Conservation (phyloP, 2,329 filamentous ascomycete genomes). For the Fusarium piperis region DNA sequence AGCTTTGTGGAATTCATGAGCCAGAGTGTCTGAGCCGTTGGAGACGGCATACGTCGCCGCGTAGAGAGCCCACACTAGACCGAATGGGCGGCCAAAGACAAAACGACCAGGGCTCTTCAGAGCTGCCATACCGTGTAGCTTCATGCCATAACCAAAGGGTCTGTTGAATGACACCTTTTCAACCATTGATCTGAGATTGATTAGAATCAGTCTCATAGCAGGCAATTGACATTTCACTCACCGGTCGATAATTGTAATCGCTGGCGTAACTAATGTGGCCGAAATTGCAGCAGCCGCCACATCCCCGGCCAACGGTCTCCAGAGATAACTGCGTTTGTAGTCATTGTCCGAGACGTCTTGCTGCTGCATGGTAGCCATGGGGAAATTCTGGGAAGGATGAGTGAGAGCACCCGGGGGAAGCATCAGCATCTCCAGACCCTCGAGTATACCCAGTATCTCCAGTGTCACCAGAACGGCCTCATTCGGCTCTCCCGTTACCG, state of each 20-base stretch:
- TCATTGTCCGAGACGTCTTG: constrained; percentile 10
- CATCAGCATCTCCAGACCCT: not conserved
- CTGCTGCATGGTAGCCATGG: constrained; percentile 21
- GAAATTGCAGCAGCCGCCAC: constrained; percentile 40
- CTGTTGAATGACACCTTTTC: constrained; percentile 37
- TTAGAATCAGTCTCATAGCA: not conserved
- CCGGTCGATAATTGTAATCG: constrained; percentile 44
- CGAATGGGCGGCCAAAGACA: constrained; percentile 38
- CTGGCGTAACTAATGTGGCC: constrained; percentile 42
- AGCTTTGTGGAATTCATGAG: constrained; percentile 35
- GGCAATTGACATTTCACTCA: not conserved
- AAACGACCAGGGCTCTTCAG: constrained; percentile 38
- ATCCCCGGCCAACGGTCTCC: constrained; percentile 33
- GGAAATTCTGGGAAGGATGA: too few relatives aligned
- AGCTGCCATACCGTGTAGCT: constrained; percentile 14
- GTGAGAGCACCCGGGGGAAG: not conserved
- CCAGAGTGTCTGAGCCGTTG: constrained; percentile 42
- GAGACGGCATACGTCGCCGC: constrained; percentile 43
- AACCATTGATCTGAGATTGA: constrained; percentile 28
- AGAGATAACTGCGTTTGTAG: constrained; percentile 11
- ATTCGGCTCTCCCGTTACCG: not conserved
- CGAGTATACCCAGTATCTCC: not conserved
- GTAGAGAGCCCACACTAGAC: constrained; percentile 44
- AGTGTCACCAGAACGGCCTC: not conserved
- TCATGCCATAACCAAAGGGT: constrained; percentile 26